Base-by-base conservation (phyloP, 2,329 filamentous ascomycete species). In the Fusarium penzigii region DNA sequence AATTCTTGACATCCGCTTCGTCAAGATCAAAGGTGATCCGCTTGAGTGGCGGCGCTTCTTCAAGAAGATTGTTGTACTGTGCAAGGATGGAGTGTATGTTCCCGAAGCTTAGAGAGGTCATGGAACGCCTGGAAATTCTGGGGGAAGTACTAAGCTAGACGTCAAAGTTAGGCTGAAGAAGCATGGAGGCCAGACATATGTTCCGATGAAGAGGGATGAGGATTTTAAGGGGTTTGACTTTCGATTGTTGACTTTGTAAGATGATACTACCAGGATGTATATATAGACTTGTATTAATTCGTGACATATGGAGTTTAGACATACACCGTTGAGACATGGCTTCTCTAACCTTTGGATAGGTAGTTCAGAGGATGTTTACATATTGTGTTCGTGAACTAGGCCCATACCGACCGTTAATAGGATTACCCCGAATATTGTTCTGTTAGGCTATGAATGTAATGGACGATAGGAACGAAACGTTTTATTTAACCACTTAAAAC, bases 11-110 rank as follows among this genome's bases (percentile, higher is more conserved):
- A 89, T 97, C 29, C 82, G 91, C 46, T 97, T 99, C 68, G 83
- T 95, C 60, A 99, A 99, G 75, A 82, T 90, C 48, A 97, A 96
- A 75, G 94, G 94, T 6, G 94, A 99, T 75, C 94, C 94, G 6
- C 75, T 99, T 45, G 93, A 97, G 75, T 99, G 95, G 94, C 84
- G 94, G 55, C 80, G 94, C 34, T 91, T 99, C 69, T 99, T 99
- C 79, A 99, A 99, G 75, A 92, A 91, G 71, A 83, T 97, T n/a
- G 90, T 90, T 29, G 79, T 95, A 57, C 78, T 93, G 54, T 95
- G 92, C 74, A 90, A 90, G 67, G 91, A 96, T 68, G 91, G 85
- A 9, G 87, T 97, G 42, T 89, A 85, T 69, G 71, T 76, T 52
- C 74, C 75, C 3, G 74, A 77, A 43, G 55, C 68, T 57, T 75